Percentiles rank a stretch among this genome's conserved stretches.
These are phyloP conservation scores for Byssoonygena ceratinophila DNA, from an alignment of 2,329 filamentous ascomycete species.

Conservation along the genomic window DNA sequence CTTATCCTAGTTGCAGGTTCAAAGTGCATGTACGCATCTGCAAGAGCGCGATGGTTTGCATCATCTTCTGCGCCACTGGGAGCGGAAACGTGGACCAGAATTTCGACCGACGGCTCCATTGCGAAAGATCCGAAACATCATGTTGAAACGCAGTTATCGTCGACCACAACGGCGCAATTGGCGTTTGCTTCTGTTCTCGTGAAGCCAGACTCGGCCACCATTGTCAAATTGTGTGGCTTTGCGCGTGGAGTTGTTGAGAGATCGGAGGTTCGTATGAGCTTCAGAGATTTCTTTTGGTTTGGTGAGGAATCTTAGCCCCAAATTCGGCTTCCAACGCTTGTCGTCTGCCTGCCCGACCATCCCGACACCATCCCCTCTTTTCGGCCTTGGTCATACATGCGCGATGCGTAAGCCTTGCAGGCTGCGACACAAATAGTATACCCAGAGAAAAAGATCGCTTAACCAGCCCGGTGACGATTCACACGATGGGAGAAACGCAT, in stretches of 20 bases:
- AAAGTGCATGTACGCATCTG: slow-evolving; percentile 30
- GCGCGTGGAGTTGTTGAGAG: not conserved
- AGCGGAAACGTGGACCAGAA: slow-evolving; percentile 36
- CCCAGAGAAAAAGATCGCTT: no score
- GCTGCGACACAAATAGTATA: no score
- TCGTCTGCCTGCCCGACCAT: no score
- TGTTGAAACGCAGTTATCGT: not conserved
- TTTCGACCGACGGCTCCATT: slow-evolving; percentile 22
- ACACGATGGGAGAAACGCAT: no score
- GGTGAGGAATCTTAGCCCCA: no score
- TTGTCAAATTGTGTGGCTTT: not conserved
- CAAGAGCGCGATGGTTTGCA: slow-evolving; percentile 31
- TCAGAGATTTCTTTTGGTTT: no score
- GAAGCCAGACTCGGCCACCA: not conserved
- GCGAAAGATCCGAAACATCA: slow-evolving; percentile 2
- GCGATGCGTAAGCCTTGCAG: no score
- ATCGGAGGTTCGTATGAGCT: no score
- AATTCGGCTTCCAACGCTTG: no score
- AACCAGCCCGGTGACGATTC: no score
- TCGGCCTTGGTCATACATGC: no score
- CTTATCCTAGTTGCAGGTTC: slow-evolving; percentile 23
- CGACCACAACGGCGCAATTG: not conserved
- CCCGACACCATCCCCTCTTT: no score
- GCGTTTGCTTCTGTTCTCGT: not conserved
- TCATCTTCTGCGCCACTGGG: slow-evolving; percentile 31